Conservation (phyloP, 148 eudicot species). For the Suaeda aralocaspica region DNA sequence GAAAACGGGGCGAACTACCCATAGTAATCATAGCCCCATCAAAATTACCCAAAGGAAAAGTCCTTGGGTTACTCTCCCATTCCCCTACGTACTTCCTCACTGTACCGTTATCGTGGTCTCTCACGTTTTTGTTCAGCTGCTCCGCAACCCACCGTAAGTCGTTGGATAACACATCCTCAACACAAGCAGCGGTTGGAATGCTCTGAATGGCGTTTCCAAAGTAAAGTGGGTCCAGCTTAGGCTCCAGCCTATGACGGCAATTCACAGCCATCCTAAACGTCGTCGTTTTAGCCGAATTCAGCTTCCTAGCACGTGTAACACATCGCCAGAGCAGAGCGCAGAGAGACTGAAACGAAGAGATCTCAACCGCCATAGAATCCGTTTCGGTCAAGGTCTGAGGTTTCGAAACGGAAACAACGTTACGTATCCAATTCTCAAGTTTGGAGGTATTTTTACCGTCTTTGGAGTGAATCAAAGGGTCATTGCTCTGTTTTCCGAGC, state of each 20-base stretch:
- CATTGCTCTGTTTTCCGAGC: conserved; percentile 60
- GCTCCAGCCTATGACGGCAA: conserved; percentile 71
- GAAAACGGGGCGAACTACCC: conserved; percentile 94
- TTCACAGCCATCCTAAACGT: conserved; percentile 92
- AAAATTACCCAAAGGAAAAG: conserved; percentile 78
- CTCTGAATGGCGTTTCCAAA: conserved; percentile 96
- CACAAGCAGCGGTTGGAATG: conserved; percentile 57
- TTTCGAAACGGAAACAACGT: conserved; percentile 33
- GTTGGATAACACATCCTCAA: conserved; percentile 42
- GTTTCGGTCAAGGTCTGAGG: conserved; percentile 17
- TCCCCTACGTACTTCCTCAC: conserved; percentile 45
- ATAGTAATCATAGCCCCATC: conserved; percentile 86
- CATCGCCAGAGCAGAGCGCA: conserved; percentile 70
- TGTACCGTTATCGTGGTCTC: conserved; percentile 40
- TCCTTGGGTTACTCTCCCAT: conserved; percentile 78
- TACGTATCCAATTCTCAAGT: conserved; percentile 37
- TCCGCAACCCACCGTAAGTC: conserved; percentile 81
- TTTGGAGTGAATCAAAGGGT: conserved; percentile 27
- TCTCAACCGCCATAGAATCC: conserved; percentile 35
- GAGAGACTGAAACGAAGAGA: conserved; percentile 74
- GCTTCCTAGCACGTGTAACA: conserved; percentile 70
- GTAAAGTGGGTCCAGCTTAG: conserved; percentile 52
- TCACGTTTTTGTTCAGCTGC: conserved; percentile 54
- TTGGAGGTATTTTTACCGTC: conserved; percentile 23
- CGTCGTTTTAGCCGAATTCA: conserved; percentile 35